Evolutionary conservation across 345 rosid species (phyloP).

Genomic region (Euphorbia peplus): DNA sequence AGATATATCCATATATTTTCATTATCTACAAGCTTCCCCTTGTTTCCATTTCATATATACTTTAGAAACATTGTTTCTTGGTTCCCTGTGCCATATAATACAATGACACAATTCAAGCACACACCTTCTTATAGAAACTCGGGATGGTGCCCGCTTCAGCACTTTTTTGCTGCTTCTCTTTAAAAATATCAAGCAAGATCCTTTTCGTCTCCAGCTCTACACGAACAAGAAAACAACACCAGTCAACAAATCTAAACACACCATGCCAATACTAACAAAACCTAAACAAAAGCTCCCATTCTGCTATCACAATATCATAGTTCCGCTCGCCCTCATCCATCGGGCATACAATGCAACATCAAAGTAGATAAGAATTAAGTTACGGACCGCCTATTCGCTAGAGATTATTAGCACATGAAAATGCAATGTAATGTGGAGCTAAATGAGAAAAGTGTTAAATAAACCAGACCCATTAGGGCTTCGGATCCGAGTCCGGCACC

Average conservation of each 20-base stretch:
- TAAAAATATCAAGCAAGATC: slow-evolving; percentile 95
- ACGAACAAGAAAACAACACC: neutral
- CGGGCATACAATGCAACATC: neutral
- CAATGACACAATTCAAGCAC: slow-evolving; percentile 22
- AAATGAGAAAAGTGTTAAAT: neutral
- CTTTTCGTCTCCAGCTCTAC: slow-evolving; percentile 97
- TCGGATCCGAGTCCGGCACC: slow-evolving; percentile 99
- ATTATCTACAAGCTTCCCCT: too few relatives aligned
- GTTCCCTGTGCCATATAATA: too few relatives aligned
- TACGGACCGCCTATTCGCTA: too few relatives aligned
- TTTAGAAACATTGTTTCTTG: too few relatives aligned
- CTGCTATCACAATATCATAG: neutral
- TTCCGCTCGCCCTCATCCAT: neutral
- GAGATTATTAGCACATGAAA: neutral
- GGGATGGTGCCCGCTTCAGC: slow-evolving; percentile 89
- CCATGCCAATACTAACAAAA: neutral
- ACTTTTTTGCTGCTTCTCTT: slow-evolving; percentile 91
- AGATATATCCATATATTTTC: too few relatives aligned
- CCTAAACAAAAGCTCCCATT: neutral
- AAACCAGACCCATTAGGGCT: slow-evolving; percentile 82
- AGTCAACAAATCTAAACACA: neutral
- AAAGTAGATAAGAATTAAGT: neutral
- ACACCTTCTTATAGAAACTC: slow-evolving; percentile 93
- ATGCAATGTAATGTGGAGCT: neutral
- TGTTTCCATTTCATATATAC: too few relatives aligned